These are phyloP conservation scores for Russula virescens DNA, from an alignment of 768 basidiomycete genomes.

Conservation along the genomic window DNA sequence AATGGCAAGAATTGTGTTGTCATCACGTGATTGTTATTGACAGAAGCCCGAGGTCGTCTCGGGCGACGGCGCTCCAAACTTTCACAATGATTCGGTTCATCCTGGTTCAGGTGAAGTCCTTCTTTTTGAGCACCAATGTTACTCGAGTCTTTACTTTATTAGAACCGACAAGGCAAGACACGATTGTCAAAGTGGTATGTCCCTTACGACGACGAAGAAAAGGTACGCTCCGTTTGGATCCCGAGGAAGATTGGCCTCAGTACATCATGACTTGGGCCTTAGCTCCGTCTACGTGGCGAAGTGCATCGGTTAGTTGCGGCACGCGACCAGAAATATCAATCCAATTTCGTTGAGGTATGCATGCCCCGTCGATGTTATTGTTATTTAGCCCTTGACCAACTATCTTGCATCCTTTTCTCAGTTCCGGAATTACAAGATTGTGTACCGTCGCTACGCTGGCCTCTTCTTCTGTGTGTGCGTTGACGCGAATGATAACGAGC, in stretches of 20 bases:
- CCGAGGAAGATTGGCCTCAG: not conserved
- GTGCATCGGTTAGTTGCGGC: constrained; percentile 95
- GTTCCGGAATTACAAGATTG: constrained; percentile 98
- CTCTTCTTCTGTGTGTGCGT: constrained; percentile 98
- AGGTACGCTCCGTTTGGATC: constrained; percentile 45
- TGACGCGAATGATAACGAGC: constrained; percentile 96
- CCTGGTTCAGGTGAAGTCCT: constrained; percentile 73
- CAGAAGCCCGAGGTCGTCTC: no score
- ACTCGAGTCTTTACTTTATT: constrained; percentile 7
- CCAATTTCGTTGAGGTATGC: constrained; percentile 95
- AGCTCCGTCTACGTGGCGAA: constrained; percentile 93
- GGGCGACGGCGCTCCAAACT: not conserved
- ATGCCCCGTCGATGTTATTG: not conserved
- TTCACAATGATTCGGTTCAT: constrained; percentile 90
- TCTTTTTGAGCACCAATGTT: not conserved
- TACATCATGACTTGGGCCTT: not conserved
- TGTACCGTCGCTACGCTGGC: constrained; percentile 95
- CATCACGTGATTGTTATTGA: not conserved
- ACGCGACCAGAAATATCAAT: constrained; percentile 97
- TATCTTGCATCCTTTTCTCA: constrained; percentile 31
- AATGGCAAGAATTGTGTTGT: no score
- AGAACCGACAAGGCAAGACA: constrained; percentile 99
- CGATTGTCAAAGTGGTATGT: constrained; percentile 98
- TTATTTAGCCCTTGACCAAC: not conserved
- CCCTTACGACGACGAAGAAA: constrained; percentile 98